Percentiles rank a stretch among this genome's conserved stretches.
These are phyloP conservation scores for Tetramitus jugosus DNA, from an alignment of 208 protist genomes.

Conservation along the genomic window DNA sequence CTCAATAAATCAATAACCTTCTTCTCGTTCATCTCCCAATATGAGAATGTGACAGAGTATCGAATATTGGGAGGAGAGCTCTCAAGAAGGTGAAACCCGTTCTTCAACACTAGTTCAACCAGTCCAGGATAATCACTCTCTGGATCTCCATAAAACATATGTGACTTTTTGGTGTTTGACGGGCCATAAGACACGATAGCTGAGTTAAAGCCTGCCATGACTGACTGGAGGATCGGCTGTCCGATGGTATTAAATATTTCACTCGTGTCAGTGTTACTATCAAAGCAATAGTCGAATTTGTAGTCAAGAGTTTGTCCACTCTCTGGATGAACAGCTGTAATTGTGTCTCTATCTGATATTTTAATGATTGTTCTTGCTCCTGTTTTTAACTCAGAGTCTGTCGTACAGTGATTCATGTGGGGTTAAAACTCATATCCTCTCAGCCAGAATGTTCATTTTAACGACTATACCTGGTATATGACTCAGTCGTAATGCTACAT, in stretches of 20 bases:
- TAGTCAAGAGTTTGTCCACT: background rate
- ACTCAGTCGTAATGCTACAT: too few relatives aligned
- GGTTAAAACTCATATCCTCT: too few relatives aligned
- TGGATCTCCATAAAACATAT: constrained; percentile 5
- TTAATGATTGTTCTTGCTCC: too few relatives aligned
- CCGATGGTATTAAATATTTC: background rate
- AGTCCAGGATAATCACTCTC: background rate
- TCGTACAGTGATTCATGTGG: too few relatives aligned
- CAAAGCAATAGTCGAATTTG: constrained; percentile 18
- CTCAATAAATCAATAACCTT: background rate
- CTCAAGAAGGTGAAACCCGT: background rate
- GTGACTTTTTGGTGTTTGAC: background rate
- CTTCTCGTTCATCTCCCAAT: constrained; percentile 15
- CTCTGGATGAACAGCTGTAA: constrained; percentile 8
- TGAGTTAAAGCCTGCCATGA: background rate
- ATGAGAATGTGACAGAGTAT: background rate
- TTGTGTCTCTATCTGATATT: background rate
- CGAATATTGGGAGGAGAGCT: background rate
- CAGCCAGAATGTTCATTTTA: too few relatives aligned
- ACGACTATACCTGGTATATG: too few relatives aligned
- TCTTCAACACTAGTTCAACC: background rate
- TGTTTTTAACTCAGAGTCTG: too few relatives aligned
- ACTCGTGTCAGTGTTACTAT: background rate
- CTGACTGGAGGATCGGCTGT: background rate
- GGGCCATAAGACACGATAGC: constrained; percentile 5